Evolutionary conservation across 2,329 filamentous ascomycete species (phyloP).

Genomic region (Cladophialophora bantiana): DNA sequence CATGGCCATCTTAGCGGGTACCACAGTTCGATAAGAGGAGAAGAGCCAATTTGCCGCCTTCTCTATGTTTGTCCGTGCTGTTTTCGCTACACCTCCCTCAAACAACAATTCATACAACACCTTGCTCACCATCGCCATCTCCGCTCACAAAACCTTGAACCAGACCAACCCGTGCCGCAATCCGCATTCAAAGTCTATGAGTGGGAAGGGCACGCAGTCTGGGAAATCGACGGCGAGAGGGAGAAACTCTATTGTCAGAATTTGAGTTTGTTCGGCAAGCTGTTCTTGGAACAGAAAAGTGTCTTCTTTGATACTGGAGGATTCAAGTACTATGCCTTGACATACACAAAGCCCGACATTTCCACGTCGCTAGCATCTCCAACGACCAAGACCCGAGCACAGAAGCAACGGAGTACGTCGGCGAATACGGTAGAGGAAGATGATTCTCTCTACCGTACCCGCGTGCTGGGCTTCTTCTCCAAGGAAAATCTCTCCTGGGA

Average conservation of each 20-base stretch:
- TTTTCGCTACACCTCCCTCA: constrained; percentile 80
- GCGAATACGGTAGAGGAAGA: constrained; percentile 37
- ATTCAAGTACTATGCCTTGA: constrained; percentile 93
- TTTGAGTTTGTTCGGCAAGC: constrained; percentile 91
- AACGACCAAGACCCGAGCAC: constrained; percentile 31
- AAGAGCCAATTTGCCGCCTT: constrained; percentile 26
- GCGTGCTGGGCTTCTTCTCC: constrained; percentile 94
- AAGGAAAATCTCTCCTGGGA: constrained; percentile 99
- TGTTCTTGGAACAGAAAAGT: constrained; percentile 97
- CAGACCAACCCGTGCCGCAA: constrained; percentile 46
- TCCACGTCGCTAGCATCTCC: constrained; percentile 9
- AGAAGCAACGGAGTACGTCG: constrained; percentile 34
- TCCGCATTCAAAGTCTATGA: constrained; percentile 80
- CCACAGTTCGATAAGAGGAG: constrained; percentile 9
- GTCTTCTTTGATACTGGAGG: constrained; percentile 96
- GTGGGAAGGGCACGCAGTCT: constrained; percentile 81
- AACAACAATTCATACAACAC: constrained; percentile 49
- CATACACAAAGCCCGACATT: constrained; percentile 62
- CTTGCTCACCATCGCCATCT: constrained; percentile 57
- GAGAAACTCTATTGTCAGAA: constrained; percentile 94
- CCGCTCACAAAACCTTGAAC: constrained; percentile 27
- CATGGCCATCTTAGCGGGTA: constrained; percentile 6
- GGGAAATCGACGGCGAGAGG: constrained; percentile 89
- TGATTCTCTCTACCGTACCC: constrained; percentile 46
- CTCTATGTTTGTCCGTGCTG: constrained; percentile 79